A percentile compares a stretch with the other conserved stretches of the same genome.
phyloP scores from a whole-genome alignment of 352 stramenopile genomes.

The Thalassiosira allenii region DNA sequence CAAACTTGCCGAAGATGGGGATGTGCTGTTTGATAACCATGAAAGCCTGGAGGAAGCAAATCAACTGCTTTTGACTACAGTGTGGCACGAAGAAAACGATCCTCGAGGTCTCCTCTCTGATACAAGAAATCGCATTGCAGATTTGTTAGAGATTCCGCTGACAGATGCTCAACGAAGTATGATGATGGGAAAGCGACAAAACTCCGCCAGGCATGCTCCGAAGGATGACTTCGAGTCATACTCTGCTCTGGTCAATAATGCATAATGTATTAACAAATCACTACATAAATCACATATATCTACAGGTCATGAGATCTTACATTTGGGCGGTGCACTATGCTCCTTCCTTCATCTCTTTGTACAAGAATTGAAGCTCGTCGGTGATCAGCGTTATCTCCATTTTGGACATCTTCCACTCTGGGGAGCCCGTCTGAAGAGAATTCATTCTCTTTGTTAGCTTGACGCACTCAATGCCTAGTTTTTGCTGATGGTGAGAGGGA shows the following conservation, averaged over 20 bases:
- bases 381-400: slow-evolving; percentile 40
- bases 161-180: slow-evolving; percentile 44
- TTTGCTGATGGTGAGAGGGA: no score
- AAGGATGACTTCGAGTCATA: slow-evolving; percentile 70
- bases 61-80: slow-evolving; percentile 55
- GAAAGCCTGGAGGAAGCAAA: slow-evolving; percentile 56
- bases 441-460: slow-evolving; percentile 26
- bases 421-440: slow-evolving; percentile 31
- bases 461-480: slow-evolving; percentile 37
- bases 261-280: slow-evolving; percentile 25
- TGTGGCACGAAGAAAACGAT: slow-evolving; percentile 69
- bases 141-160: slow-evolving; percentile 60
- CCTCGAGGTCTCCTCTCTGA: slow-evolving; percentile 34
- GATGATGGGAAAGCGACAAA: slow-evolving; percentile 37
- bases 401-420: slow-evolving; percentile 47
- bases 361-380: slow-evolving; percentile 45
- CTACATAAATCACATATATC: slow-evolving; percentile 5
- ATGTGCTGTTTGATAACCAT: slow-evolving; percentile 33
- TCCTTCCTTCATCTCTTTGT: slow-evolving; percentile 20
- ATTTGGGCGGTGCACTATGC: no score
- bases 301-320: no score
- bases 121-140: slow-evolving; percentile 64
- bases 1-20: slow-evolving; percentile 71
- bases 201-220: neutral
- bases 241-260: slow-evolving; percentile 56